Percentiles rank a stretch among this genome's conserved stretches.
These are phyloP conservation scores for Aspergillus sp. DNA, from an alignment of 2,329 filamentous ascomycete species.

Conservation along the genomic window DNA sequence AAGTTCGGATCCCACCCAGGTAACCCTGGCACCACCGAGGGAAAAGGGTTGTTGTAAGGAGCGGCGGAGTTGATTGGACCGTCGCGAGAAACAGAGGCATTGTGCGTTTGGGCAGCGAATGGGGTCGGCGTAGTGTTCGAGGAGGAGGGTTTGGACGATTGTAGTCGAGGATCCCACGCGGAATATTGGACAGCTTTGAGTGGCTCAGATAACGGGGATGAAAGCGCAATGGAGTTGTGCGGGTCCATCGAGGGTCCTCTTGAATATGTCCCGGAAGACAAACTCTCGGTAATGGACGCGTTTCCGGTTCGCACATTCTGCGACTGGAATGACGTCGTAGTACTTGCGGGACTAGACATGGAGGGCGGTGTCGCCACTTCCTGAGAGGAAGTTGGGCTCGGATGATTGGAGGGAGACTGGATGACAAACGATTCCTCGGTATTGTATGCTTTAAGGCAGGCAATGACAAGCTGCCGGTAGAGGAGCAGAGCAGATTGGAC, in stretches of 20 bases:
- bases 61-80: constrained; percentile 37
- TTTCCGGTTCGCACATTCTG: constrained; percentile 30
- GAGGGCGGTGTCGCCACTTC: constrained; percentile 39
- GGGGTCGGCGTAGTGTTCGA: constrained; percentile 15
- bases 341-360: constrained; percentile 42
- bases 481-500: constrained; percentile 80
- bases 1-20: constrained; percentile 44
- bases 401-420: constrained; percentile 47
- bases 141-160: constrained; percentile 8
- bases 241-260: constrained; percentile 36
- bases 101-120: constrained; percentile 22
- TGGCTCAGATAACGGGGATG: constrained; percentile 19
- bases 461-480: constrained; percentile 80
- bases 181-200: constrained; percentile 19
- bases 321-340: constrained; percentile 35
- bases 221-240: constrained; percentile 21
- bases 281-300: constrained; percentile 26
- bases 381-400: constrained; percentile 40
- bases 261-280: constrained; percentile 33
- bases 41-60: constrained; percentile 41
- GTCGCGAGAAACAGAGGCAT: constrained; percentile 22
- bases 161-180: constrained; percentile 17
- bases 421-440: constrained; percentile 53
- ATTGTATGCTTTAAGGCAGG: constrained; percentile 86
- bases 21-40: constrained; percentile 39